Evolutionary conservation across 2,329 filamentous ascomycete genomes (phyloP).

Genomic region (Aspergillus neoniger): DNA sequence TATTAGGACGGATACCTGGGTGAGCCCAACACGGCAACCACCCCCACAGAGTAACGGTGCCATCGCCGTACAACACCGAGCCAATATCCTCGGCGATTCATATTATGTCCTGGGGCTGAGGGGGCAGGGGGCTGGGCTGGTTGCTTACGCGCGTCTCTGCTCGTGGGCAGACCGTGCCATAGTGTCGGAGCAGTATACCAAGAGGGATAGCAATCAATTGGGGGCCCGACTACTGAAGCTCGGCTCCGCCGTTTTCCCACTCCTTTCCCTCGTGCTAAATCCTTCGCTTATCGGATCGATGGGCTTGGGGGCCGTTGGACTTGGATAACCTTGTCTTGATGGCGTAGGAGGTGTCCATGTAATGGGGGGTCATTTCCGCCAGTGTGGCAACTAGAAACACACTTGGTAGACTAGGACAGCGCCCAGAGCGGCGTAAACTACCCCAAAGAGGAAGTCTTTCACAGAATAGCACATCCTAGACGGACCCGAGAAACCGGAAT

Average conservation of each 20-base stretch:
- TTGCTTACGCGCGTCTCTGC: background rate
- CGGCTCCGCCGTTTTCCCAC: background rate
- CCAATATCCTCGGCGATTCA: background rate
- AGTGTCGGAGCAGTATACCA: conserved; percentile 5
- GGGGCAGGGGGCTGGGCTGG: background rate
- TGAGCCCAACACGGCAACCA: no score
- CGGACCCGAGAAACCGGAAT: conserved; percentile 1
- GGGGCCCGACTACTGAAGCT: background rate
- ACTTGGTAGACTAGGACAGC: background rate
- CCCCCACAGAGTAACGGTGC: background rate
- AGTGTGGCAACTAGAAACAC: background rate
- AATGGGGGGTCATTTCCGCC: background rate
- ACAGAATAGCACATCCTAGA: background rate
- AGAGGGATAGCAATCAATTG: background rate
- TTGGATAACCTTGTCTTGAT: conserved; percentile 4
- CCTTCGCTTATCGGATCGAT: conserved; percentile 17
- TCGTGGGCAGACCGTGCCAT: background rate
- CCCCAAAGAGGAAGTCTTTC: background rate
- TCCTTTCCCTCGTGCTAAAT: background rate
- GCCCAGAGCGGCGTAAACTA: background rate
- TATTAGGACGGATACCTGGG: no score
- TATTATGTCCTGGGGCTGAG: background rate
- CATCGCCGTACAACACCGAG: conserved; percentile 6
- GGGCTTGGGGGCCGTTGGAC: conserved; percentile 13
- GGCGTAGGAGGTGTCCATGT: background rate